Conservation (phyloP, 2,329 filamentous ascomycete species). For the Colletotrichum graminicola region DNA sequence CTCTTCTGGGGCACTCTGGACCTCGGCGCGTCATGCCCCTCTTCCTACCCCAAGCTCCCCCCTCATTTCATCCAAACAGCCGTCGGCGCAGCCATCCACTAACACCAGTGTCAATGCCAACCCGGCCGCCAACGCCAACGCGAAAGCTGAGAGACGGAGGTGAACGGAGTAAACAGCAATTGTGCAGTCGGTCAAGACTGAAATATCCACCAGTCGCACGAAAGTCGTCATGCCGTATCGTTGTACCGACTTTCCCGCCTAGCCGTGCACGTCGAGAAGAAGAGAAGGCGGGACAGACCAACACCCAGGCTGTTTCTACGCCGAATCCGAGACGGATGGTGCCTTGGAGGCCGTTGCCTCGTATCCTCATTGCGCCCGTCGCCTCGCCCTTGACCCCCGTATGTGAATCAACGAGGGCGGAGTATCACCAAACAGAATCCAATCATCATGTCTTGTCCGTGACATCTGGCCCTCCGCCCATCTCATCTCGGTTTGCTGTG, state of each 20-base stretch:
- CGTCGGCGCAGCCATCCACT: constrained; percentile 9
- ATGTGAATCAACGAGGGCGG: constrained; percentile 2
- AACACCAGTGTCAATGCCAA: neutral
- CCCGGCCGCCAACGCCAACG: neutral
- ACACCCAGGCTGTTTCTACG: neutral
- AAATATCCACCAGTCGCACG: constrained; percentile 40
- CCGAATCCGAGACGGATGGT: constrained; percentile 27
- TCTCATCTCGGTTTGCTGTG: neutral
- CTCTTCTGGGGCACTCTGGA: constrained; percentile 14
- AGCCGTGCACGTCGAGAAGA: constrained; percentile 13
- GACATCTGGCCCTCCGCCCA: neutral
- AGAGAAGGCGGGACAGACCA: constrained; percentile 9
- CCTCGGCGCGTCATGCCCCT: constrained; percentile 26
- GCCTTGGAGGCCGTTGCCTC: neutral
- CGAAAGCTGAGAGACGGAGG: neutral
- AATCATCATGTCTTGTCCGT: constrained; percentile 4
- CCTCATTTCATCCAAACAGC: constrained; percentile 21
- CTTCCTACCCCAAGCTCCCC: neutral
- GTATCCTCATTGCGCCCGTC: neutral
- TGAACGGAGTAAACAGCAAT: too few relatives aligned
- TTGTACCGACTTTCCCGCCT: constrained; percentile 15
- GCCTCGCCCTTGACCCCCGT: neutral
- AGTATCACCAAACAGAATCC: constrained; percentile 2
- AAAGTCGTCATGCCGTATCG: constrained; percentile 3
- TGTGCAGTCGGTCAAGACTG: constrained; percentile 13